A percentile compares a stretch with the other conserved stretches of the same genome.
Evolutionary conservation across 2,329 filamentous ascomycete genomes (phyloP).

Genomic region (Cladosporium sp.): DNA sequence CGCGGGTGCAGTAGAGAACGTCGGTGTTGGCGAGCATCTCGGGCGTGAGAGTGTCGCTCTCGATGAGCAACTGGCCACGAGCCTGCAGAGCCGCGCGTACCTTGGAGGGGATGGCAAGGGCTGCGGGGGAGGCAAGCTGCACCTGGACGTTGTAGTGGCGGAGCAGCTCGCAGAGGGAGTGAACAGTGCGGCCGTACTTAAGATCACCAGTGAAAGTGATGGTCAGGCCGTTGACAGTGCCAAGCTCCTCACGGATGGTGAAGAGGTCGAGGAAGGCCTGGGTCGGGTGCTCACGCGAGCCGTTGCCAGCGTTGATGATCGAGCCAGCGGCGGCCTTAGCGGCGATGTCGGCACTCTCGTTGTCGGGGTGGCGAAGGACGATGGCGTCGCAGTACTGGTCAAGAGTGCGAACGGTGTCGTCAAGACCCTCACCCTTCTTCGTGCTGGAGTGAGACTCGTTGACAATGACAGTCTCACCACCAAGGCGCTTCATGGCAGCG

Average conservation of each 20-base stretch:
- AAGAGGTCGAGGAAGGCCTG: constrained; percentile 97
- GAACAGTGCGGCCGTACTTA: constrained; percentile 86
- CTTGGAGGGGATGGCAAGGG: constrained; percentile 68
- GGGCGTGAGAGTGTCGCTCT: constrained; percentile 73
- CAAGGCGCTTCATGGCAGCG: constrained; percentile 95
- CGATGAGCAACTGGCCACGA: constrained; percentile 71
- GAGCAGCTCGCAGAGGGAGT: constrained; percentile 90
- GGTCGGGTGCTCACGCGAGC: constrained; percentile 91
- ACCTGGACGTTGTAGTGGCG: constrained; percentile 93
- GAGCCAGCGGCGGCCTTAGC: constrained; percentile 85
- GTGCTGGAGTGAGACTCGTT: constrained; percentile 81
- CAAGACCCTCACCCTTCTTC: constrained; percentile 88
- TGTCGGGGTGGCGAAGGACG: constrained; percentile 88
- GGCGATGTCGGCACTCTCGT: constrained; percentile 73
- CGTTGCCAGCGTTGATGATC: constrained; percentile 96
- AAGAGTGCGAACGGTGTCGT: constrained; percentile 89
- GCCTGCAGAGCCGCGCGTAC: constrained; percentile 67
- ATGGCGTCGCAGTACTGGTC: constrained; percentile 93
- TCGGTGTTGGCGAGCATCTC: constrained; percentile 84
- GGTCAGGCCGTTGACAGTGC: constrained; percentile 88
- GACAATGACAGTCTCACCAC: constrained; percentile 78
- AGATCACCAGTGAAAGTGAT: constrained; percentile 96
- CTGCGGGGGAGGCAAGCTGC: constrained; percentile 81
- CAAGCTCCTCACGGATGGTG: constrained; percentile 95
- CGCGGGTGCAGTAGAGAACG: constrained; percentile 92